A percentile compares a stretch with the other conserved stretches of the same genome.
Conservation (phyloP, 176 grass and related monocot species). For the Rhynchospora pubera region DNA sequence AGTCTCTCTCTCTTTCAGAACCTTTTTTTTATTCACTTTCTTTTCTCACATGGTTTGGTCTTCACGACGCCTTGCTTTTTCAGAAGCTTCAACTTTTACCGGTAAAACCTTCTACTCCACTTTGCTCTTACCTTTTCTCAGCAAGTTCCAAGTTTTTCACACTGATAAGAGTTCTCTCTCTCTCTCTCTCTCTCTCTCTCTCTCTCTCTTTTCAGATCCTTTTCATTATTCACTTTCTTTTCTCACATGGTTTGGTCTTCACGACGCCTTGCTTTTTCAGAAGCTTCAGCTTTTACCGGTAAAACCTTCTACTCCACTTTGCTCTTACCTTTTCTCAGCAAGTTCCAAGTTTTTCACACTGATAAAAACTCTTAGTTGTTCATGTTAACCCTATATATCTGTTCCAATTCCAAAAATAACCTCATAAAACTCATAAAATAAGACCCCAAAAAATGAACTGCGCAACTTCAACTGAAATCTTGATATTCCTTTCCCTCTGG, state of each 20-base stretch:
- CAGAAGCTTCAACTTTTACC: neutral
- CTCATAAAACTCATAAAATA: neutral
- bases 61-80: neutral
- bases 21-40: neutral
- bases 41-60: neutral
- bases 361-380: neutral
- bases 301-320: neutral
- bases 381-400: neutral
- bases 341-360: neutral
- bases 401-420: neutral
- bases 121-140: neutral
- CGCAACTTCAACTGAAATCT: conserved; percentile 10
- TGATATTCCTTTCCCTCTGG: conserved; percentile 18
- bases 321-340: neutral
- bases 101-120: neutral
- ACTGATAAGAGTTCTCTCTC: too few relatives aligned
- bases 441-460: neutral
- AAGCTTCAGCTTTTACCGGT: neutral
- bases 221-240: too few relatives aligned
- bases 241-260: too few relatives aligned
- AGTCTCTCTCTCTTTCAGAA: neutral
- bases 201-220: neutral
- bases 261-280: neutral
- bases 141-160: neutral
- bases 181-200: too few relatives aligned